Conservation (phyloP, 805 yeast genomes). For the Lipomyces yamanashiensis region DNA sequence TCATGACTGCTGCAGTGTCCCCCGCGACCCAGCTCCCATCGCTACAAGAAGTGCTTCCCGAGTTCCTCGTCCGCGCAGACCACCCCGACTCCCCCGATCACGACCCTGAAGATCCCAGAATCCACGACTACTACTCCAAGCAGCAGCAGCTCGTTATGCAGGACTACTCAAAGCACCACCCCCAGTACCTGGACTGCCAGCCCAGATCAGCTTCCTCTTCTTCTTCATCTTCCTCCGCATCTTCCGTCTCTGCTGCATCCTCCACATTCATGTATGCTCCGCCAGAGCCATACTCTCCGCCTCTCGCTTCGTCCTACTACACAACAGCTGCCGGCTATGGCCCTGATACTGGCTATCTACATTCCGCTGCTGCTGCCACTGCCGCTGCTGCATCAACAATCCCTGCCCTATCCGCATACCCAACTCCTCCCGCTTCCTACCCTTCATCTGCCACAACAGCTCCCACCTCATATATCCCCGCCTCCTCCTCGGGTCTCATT, state of each 20-base stretch:
- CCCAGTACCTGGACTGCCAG: constrained; percentile 5
- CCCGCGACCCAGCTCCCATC: constrained; percentile 33
- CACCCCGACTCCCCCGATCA: constrained; percentile 10
- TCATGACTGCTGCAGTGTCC: constrained; percentile 1
- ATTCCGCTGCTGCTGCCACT: constrained; percentile 9
- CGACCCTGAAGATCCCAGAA: not conserved
- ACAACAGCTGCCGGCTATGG: constrained; percentile 22
- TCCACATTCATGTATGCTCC: constrained; percentile 5
- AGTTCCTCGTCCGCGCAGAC: constrained; percentile 20
- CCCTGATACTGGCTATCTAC: constrained; percentile 17
- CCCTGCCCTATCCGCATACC: constrained; percentile 15
- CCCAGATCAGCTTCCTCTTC: constrained; percentile 24
- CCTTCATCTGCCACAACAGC: not conserved
- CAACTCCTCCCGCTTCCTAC: not conserved
- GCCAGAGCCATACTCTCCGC: constrained; percentile 15
- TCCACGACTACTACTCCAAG: not conserved
- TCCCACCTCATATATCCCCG: constrained; percentile 3
- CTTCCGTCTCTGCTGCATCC: constrained; percentile 15
- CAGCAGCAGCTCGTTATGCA: constrained; percentile 3
- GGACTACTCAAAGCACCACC: not conserved
- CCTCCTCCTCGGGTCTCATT: constrained; percentile 1
- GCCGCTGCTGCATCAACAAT: not conserved
- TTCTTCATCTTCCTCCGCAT: constrained; percentile 13
- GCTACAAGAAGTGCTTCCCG: constrained; percentile 33
- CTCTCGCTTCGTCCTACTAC: constrained; percentile 19